Conservation (phyloP, 805 yeast genomes). For the Metschnikowia proteae region DNA sequence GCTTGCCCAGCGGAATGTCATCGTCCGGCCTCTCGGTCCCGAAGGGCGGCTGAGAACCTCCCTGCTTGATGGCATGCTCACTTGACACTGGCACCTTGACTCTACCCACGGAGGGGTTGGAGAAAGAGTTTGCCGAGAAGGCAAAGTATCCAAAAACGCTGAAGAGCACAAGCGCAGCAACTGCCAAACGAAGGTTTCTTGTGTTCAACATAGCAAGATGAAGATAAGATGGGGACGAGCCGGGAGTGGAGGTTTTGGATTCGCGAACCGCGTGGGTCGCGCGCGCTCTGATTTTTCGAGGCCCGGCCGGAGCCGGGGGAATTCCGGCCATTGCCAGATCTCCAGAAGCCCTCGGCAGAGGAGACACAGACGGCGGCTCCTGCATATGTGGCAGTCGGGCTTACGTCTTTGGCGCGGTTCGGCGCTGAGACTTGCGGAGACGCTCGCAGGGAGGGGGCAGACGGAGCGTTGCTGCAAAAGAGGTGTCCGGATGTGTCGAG, state of each 20-base stretch:
- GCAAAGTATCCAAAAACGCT: constrained; percentile 49
- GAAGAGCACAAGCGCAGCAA: constrained; percentile 49
- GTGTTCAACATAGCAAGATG: constrained; percentile 31
- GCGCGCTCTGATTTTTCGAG: neutral
- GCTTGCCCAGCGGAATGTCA: constrained; percentile 3
- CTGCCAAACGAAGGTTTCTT: constrained; percentile 50
- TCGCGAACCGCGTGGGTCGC: neutral
- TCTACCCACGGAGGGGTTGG: constrained; percentile 27
- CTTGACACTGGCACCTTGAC: constrained; percentile 18
- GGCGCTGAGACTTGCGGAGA: no score
- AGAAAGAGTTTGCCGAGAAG: constrained; percentile 39
- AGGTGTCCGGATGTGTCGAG: no score
- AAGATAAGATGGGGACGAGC: neutral
- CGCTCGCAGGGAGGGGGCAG: no score
- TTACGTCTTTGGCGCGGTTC: no score
- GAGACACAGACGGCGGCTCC: no score
- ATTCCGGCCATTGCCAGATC: no score
- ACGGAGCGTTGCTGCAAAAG: no score
- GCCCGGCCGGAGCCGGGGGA: no score
- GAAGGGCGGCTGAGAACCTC: neutral
- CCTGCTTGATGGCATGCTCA: constrained; percentile 15
- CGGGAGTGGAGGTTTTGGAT: neutral
- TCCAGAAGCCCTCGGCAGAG: no score
- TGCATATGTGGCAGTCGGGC: no score
- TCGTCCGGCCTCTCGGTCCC: neutral